A percentile compares a stretch with the other conserved stretches of the same genome.
phyloP scores from a whole-genome alignment of 176 grass and related monocot genomes.

The Paspalum vaginatum region DNA sequence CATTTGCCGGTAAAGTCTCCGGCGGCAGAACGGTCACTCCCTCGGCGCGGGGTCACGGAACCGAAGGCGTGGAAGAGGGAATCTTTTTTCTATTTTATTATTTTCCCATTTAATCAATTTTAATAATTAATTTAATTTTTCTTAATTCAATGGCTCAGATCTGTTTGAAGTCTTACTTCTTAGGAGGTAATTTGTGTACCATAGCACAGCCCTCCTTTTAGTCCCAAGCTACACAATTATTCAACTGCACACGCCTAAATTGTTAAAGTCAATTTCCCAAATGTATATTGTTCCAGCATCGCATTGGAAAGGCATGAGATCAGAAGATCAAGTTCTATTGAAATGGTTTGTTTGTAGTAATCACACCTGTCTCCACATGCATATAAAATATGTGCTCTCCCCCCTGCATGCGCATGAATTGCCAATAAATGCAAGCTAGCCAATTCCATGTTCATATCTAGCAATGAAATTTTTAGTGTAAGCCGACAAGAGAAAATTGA shows the following conservation, averaged over 20 bases:
- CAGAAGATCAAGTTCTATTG: neutral
- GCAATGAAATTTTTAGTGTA: neutral
- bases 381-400: neutral
- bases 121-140: no score
- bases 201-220: no score
- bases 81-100: no score
- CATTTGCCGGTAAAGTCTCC: no score
- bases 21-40: no score
- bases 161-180: no score
- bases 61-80: no score
- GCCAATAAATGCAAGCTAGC: neutral
- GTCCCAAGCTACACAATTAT: neutral
- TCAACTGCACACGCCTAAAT: neutral
- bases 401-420: neutral
- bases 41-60: no score
- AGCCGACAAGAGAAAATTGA: neutral
- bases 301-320: neutral
- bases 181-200: no score
- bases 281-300: neutral
- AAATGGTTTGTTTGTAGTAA: neutral
- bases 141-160: no score
- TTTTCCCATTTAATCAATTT: no score
- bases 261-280: neutral
- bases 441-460: conserved; percentile 14
- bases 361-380: neutral